Evolutionary conservation across 768 basidiomycete species (phyloP), one percentile per base, ranked within the genome.

Genomic region (Lactarius hengduanensis): DNA sequence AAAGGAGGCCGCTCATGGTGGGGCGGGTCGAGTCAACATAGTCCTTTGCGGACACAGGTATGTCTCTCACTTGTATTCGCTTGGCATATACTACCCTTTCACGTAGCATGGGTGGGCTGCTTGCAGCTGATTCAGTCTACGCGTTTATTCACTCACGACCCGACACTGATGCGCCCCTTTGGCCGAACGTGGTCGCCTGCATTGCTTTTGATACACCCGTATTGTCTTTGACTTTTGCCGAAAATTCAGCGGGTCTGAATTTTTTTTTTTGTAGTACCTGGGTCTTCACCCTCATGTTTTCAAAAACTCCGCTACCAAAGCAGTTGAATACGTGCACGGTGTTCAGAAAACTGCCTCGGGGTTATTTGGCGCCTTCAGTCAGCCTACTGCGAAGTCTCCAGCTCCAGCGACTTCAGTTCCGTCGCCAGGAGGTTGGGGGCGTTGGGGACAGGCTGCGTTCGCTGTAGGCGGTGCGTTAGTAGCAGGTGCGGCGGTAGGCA

Each of bases 131-230:
- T 72, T 85, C 91, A 4, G 77, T 94, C 36, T 76, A 89, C 32
- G 90, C 88, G 72, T 90, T 97, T 65, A 78, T 85, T 41, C 81
- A 83, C 18, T 80, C 87, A 36, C 81, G 90, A 26, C 86, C 90
- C 6, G 87, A 92, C 69, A 78, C 78, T 59, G 73, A 76, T 13
- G 86, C 86, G 3, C 87, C 90, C 0, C 76, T 96, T 5, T 98
- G 95, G 95, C 96, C 95, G 2, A 87, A 84, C 60, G 90, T 97
- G 63, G 83, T 96, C 28, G 94, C 89, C 0, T 88, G 87, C 68
- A 79, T 94, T 57, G 89, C 94, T 7, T 96, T 90, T 73, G 95
- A 98, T 73, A 96, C 96, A 0, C 96, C 95, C 11, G 94, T 92
- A 76, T 86, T 26, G 74, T 38, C 59, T n/a, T n/a, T 70, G 30